A percentile compares a stretch with the other conserved stretches of the same genome.
phyloP scores from a whole-genome alignment of 805 yeast genomes.

The Gaillardinia entomophila region DNA sequence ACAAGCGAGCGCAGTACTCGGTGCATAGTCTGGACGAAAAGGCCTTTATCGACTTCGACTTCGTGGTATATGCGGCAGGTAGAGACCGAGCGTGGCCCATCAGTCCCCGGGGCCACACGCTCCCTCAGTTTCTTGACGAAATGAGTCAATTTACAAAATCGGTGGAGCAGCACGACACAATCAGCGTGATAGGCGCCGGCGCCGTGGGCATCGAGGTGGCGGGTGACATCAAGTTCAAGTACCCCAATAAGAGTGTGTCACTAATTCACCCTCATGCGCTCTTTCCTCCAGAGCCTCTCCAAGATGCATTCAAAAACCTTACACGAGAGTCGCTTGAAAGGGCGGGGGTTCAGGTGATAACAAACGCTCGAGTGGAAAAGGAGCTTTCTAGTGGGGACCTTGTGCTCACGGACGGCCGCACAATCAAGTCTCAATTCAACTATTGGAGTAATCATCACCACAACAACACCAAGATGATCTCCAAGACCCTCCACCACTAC shows the following conservation, averaged over 20 bases:
- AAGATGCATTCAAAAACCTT: conserved; percentile 21
- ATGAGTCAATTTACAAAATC: conserved; percentile 28
- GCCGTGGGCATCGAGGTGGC: conserved; percentile 49
- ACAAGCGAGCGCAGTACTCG: conserved; percentile 19
- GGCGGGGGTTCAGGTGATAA: conserved; percentile 22
- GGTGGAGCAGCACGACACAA: conserved; percentile 26
- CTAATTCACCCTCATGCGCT: conserved; percentile 31
- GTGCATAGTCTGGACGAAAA: conserved; percentile 8
- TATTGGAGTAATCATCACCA: conserved; percentile 31
- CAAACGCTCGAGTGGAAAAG: conserved; percentile 25
- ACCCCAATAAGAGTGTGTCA: conserved; percentile 30
- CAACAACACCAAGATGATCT: conserved; percentile 26
- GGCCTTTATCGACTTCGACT: conserved; percentile 34
- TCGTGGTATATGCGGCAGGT: conserved; percentile 44
- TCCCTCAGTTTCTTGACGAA: conserved; percentile 32
- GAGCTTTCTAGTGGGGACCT: conserved; percentile 22
- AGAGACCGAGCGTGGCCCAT: conserved; percentile 50
- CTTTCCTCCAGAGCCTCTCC: conserved; percentile 35
- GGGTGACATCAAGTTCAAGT: conserved; percentile 38
- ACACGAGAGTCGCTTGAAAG: conserved; percentile 19
- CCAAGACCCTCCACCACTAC: conserved; percentile 14
- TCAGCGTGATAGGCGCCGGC: conserved; percentile 49
- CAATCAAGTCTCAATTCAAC: conserved; percentile 23
- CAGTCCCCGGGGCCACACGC: conserved; percentile 41
- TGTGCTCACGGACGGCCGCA: conserved; percentile 19